Evolutionary conservation across 2,329 filamentous ascomycete species (phyloP).

Genomic region (Phialophora macrospora): DNA sequence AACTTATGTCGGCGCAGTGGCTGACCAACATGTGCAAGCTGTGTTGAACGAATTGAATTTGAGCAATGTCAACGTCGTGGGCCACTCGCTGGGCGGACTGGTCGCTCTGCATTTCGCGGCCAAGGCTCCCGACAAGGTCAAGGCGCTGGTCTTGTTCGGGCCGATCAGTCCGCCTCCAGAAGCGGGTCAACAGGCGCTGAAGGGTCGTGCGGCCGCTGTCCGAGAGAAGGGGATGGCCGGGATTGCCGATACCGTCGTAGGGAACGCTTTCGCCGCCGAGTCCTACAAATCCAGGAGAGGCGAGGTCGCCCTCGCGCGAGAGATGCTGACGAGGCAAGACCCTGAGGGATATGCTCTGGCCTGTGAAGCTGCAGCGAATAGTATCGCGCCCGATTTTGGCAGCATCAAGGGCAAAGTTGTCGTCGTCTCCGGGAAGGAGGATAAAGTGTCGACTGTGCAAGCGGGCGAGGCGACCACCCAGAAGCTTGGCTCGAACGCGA

Average conservation of each 20-base stretch:
- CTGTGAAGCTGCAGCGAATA: slow-evolving; percentile 53
- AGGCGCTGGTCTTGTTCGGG: slow-evolving; percentile 54
- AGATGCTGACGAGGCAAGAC: slow-evolving; percentile 45
- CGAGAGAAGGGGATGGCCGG: slow-evolving; percentile 52
- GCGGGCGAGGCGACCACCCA: slow-evolving; percentile 42
- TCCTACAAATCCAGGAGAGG: slow-evolving; percentile 13
- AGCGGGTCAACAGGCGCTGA: slow-evolving; percentile 41
- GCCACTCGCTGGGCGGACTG: slow-evolving; percentile 59
- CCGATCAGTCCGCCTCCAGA: slow-evolving; percentile 53
- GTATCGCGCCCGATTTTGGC: slow-evolving; percentile 4
- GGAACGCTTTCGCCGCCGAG: slow-evolving; percentile 19
- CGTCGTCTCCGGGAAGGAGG: slow-evolving; percentile 54
- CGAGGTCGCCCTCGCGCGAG: slow-evolving; percentile 14
- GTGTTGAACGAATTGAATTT: slow-evolving; percentile 38
- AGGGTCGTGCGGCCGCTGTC: slow-evolving; percentile 48
- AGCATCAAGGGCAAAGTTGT: slow-evolving; percentile 43
- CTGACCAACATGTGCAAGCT: slow-evolving; percentile 8
- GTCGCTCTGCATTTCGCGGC: slow-evolving; percentile 53
- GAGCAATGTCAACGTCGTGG: slow-evolving; percentile 42
- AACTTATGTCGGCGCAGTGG: not conserved
- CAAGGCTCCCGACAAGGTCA: slow-evolving; percentile 47
- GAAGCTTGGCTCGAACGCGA: slow-evolving; percentile 36
- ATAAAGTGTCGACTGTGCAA: slow-evolving; percentile 49
- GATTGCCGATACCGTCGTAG: slow-evolving; percentile 46
- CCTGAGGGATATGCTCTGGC: slow-evolving; percentile 62